phyloP scores from a whole-genome alignment of 768 basidiomycete species.

The Mycena chlorophos region DNA sequence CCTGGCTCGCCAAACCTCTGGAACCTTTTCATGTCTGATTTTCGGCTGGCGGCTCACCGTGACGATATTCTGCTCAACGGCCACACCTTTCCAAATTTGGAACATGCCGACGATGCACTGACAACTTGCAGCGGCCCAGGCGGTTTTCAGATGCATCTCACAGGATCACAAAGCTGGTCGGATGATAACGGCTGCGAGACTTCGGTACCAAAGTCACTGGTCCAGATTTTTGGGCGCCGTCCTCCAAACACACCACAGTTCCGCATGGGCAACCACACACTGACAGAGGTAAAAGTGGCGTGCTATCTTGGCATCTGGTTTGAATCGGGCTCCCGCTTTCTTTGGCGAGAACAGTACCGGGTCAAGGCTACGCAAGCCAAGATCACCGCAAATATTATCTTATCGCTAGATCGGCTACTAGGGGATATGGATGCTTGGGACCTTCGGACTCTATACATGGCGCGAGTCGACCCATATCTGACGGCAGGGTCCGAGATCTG shows the following conservation, averaged over 20 bases:
- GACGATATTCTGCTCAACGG: conserved; percentile 11
- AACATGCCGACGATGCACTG: conserved; percentile 17
- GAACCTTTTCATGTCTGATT: conserved; percentile 19
- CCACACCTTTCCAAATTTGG: neutral
- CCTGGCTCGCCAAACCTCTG: conserved; percentile 13
- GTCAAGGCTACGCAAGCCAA: neutral
- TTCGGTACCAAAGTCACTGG: neutral
- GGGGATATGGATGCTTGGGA: conserved; percentile 3
- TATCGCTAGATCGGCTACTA: conserved; percentile 6
- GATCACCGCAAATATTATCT: neutral
- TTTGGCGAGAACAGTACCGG: neutral
- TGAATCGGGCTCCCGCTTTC: neutral
- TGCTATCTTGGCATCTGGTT: conserved; percentile 6
- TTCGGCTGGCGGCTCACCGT: neutral
- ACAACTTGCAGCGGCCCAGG: neutral
- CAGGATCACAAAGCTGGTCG: neutral
- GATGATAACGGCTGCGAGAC: conserved; percentile 2
- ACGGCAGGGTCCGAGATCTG: neutral
- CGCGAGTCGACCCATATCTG: conserved; percentile 3
- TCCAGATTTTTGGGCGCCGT: neutral
- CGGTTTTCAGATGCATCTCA: conserved; percentile 3
- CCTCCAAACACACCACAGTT: neutral
- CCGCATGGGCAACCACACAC: neutral
- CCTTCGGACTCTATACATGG: conserved; percentile 3
- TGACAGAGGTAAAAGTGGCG: conserved; percentile 20